Evolutionary conservation across 2,329 filamentous ascomycete species (phyloP), one percentile per base, ranked within the genome.

Genomic region (Calonectria honghensis): DNA sequence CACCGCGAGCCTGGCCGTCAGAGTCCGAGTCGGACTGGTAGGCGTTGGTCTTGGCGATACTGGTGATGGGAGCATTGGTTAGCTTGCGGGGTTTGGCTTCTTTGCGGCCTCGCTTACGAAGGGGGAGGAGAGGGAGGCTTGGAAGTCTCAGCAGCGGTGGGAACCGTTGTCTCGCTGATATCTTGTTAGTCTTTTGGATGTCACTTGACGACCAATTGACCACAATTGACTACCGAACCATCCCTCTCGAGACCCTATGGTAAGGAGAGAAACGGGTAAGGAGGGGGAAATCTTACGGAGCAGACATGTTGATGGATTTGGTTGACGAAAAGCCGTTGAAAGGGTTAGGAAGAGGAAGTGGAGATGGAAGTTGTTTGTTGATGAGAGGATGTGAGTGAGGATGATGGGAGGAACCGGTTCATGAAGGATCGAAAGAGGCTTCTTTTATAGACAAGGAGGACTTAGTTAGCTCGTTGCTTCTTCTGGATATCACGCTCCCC

Each of bases 21-120:
- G 81, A 82, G 73, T 82, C 81, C 51, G 80, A 82, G 75, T 82
- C 81, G 72, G 77, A 79, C 68, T 79, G 79, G 77, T 82, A 82
- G 75, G 79, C 79, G 73, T 75, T 78, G 72, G 78, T 76, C 80
- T 83, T 83, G 64, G 81, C 77, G 65, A 82, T 75, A 61, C 78
- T 81, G 71, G 59, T 50, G 63, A 39, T 66, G 27, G 14, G 41
- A 24, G 24, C 2, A 20, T 18, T 48, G 50, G 65, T 80, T 71
- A 80, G 79, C 65, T 16, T 64, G 10, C 3, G 35, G 37, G 3
- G 37, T 16, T 41, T 65, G 66, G 65, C 24, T 48, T 45, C 64
- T 57, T 65, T 32, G 14, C 13, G 65, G 37, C 48, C 54, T 54
- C 24, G 9, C 75, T 79, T 80, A 78, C 76, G 75, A 16, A 37